Evolutionary conservation across 2,329 filamentous ascomycete genomes (phyloP).

Genomic region (Macrophomina pseudophaseolina): DNA sequence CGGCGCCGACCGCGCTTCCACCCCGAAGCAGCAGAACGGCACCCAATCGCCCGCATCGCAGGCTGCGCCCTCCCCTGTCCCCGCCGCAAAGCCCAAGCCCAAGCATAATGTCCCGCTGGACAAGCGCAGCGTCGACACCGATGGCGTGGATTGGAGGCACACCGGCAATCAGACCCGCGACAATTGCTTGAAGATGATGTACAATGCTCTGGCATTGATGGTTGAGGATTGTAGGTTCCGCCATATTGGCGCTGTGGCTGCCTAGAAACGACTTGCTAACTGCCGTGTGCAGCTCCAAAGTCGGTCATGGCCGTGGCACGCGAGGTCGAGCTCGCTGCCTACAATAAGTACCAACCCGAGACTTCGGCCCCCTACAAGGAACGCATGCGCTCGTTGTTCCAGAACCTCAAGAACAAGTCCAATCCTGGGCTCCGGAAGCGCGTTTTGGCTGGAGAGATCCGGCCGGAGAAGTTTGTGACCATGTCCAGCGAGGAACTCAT

Average conservation of each 20-base stretch:
- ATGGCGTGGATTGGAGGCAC: constrained; percentile 77
- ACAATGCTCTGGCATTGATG: constrained; percentile 85
- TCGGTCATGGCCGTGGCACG: constrained; percentile 70
- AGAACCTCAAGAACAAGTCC: constrained; percentile 91
- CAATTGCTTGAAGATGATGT: constrained; percentile 87
- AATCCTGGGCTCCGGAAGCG: constrained; percentile 78
- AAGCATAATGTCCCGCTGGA: constrained; percentile 67
- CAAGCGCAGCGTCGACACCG: constrained; percentile 81
- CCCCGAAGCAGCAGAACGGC: constrained; percentile 52
- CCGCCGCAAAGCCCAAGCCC: constrained; percentile 54
- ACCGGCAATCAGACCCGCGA: constrained; percentile 78
- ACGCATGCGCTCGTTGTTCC: constrained; percentile 90
- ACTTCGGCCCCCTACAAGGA: constrained; percentile 73
- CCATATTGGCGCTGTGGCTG: constrained; percentile 6
- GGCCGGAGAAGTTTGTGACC: constrained; percentile 73
- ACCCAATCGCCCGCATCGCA: constrained; percentile 47
- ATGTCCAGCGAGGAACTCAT: constrained; percentile 94
- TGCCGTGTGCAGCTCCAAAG: constrained; percentile 55
- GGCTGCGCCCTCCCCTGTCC: constrained; percentile 55
- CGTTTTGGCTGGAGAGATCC: constrained; percentile 76
- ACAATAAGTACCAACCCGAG: constrained; percentile 70
- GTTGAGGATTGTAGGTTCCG: constrained; percentile 55
- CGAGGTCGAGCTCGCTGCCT: constrained; percentile 79
- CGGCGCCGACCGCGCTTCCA: constrained; percentile 50
- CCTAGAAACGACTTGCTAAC: background rate